Percentiles rank a stretch among this genome's conserved stretches.
Evolutionary conservation across 2,329 filamentous ascomycete genomes (phyloP).

Genomic region (Colletotrichum navitas): DNA sequence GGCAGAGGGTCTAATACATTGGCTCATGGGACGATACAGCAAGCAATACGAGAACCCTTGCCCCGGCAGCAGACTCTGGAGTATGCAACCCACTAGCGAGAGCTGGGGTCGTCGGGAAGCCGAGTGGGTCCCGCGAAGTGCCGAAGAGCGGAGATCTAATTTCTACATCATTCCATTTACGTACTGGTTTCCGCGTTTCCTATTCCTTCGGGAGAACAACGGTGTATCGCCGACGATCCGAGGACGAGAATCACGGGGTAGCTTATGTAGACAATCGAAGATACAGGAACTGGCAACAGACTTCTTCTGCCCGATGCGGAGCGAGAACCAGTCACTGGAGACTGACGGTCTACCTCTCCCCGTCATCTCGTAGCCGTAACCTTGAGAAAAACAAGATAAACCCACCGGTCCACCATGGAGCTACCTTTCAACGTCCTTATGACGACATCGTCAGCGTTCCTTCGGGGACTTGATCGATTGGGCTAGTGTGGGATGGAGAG

Average conservation of each 20-base stretch:
- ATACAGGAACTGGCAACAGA: background rate
- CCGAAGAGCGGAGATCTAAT: conserved; percentile 16
- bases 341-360: background rate
- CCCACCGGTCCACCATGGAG: background rate
- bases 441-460: conserved; percentile 27
- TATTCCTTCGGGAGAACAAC: background rate
- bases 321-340: background rate
- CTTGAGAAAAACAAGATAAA: background rate
- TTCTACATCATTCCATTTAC: background rate
- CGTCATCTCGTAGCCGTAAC: background rate
- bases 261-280: conserved; percentile 1
- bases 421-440: conserved; percentile 14
- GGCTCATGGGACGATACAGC: background rate
- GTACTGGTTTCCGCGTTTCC: background rate
- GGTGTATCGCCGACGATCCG: background rate
- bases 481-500: background rate
- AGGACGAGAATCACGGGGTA: background rate
- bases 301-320: background rate
- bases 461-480: background rate
- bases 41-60: background rate
- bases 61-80: background rate
- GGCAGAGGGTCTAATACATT: background rate
- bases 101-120: conserved; percentile 8
- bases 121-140: conserved; percentile 16
- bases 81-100: background rate